Base-by-base conservation (phyloP, 2,329 filamentous ascomycete genomes). In the Diplodia mutila region DNA sequence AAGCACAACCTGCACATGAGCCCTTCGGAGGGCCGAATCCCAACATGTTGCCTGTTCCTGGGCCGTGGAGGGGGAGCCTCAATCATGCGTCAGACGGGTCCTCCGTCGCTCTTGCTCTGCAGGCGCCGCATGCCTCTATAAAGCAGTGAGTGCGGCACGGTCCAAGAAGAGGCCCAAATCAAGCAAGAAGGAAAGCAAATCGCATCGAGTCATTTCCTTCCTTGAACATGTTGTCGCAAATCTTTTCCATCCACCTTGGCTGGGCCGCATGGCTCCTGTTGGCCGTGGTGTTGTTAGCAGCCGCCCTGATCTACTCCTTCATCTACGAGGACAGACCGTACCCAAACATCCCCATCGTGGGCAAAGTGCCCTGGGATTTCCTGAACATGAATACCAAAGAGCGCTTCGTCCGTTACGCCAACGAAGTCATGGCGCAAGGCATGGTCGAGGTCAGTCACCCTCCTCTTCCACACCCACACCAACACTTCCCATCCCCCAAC, bases 321-420 rank as follows among this genome's bases (percentile, higher is more conserved):
- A 52, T 63, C 27, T 63, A 63, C 34, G 59, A 63, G 34, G 59
- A 63, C 59, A 37, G 59, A 37, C 59, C 59, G 21, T 46, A 63
- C n/a, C 59, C 59, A 12, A 52, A 51, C 16, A 63, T 63, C 16
- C 59, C 59, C 5, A 46, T 63, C 9, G 46, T 63, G 6, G 59
- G 46, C 27, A 16, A 51, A 12, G 59, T 63, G 11, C 46, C 59
- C 1, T 18, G 59, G 42, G 59, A 63, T 32, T 51, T 51, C 29
- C n/a, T 63, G n/a, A 63, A 63, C 29, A 63, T 63, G 59, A 63
- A 63, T 27, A 63, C 59, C 42, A 63, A 63, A 12, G 59, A 63
- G 29, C 16, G n/a, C 9, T 63, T 51, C 16, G 59, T 63, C 16
- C 42, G 59, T 1, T 51, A 63, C 18, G 59, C 42, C 9, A 63